Evolutionary conservation across 768 basidiomycete genomes (phyloP), one percentile per base, ranked within the genome.

Genomic region (Rhodotorula paludigena): DNA sequence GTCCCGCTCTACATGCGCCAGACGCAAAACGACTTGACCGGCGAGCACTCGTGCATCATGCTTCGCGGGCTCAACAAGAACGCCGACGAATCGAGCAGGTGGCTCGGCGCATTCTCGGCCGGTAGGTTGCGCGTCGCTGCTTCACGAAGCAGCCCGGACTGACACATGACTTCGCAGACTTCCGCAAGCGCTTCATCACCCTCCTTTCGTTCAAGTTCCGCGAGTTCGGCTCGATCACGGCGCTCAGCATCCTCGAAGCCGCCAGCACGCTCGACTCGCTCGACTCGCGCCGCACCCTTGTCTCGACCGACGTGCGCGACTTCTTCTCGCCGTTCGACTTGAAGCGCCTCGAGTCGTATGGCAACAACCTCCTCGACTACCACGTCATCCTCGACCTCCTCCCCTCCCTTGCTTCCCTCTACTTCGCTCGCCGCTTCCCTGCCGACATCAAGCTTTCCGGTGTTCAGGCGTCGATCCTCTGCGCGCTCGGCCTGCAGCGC

Each of bases 1-100:
- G 84, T 90, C 0, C 96, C 96, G 1, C 81, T 98, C 21, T 98
- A 98, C 75, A 79, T 98, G 38, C 86, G 94, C 38, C 96, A 98
- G 79, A 94, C 92, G 10, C 82, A 87, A 65, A 96, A 91, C 77
- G 92, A 96, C 74, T 82, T 98, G 57, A 99, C 96, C 1, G 96
- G 96, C 45, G 96, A 99, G 79, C 89, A 96, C 76, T 89, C 90
- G 0, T 93, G 92, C 76, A 87, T 97, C 42, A 98, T 99, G 96
- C 84, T 94, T 1, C 84, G 90, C 39, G 87, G 89, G 0, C 79
- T 98, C 59, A 73, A 76, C 52, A 77, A 76, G 54, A 77, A 87
- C 85, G 77, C 88, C 83, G 76, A 86, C 83, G 44, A 78, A 78
- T 23, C 85, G 83, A 48, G 89, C 45, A 85, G 85, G 56, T 98